A percentile compares a stretch with the other conserved stretches of the same genome.
phyloP scores from a whole-genome alignment of 108 stramenopile species.

The Cylindrotheca fusiformis region DNA sequence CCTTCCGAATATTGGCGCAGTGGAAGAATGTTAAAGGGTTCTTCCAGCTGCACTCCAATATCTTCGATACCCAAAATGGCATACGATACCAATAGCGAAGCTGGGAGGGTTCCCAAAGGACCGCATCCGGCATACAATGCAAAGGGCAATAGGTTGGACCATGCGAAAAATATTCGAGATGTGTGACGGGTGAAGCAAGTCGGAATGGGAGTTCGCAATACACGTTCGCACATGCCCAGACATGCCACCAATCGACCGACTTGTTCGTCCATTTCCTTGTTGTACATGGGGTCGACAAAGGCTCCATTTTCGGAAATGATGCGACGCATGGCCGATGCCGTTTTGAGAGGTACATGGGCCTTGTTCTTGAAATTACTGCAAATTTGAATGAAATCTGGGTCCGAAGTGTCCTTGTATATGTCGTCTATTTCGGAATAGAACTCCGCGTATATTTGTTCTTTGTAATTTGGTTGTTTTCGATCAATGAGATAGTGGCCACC shows the following conservation, averaged over 20 bases:
- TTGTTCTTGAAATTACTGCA: slow-evolving; percentile 26
- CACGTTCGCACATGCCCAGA: slow-evolving; percentile 40
- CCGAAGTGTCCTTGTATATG: slow-evolving; percentile 18
- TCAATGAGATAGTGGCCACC: slow-evolving; percentile 13
- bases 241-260: slow-evolving; percentile 28
- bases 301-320: slow-evolving; percentile 35
- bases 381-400: slow-evolving; percentile 26
- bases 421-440: slow-evolving; percentile 41
- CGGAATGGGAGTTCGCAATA: slow-evolving; percentile 37
- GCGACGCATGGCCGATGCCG: slow-evolving; percentile 30
- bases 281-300: slow-evolving; percentile 17
- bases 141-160: slow-evolving; percentile 47
- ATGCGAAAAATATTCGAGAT: slow-evolving; percentile 22
- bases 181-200: slow-evolving; percentile 33
- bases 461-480: slow-evolving; percentile 26
- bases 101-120: slow-evolving; percentile 26
- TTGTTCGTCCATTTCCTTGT: slow-evolving; percentile 33
- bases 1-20: slow-evolving; percentile 39
- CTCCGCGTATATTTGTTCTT: slow-evolving; percentile 36
- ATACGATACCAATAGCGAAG: slow-evolving; percentile 32
- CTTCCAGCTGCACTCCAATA: slow-evolving; percentile 48
- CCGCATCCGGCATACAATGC: slow-evolving; percentile 40
- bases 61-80: slow-evolving; percentile 48
- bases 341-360: slow-evolving; percentile 37
- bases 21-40: slow-evolving; percentile 51